A percentile compares a stretch with the other conserved stretches of the same genome.
Conservation (phyloP, 345 rosid genomes). For the Geranium brycei region DNA sequence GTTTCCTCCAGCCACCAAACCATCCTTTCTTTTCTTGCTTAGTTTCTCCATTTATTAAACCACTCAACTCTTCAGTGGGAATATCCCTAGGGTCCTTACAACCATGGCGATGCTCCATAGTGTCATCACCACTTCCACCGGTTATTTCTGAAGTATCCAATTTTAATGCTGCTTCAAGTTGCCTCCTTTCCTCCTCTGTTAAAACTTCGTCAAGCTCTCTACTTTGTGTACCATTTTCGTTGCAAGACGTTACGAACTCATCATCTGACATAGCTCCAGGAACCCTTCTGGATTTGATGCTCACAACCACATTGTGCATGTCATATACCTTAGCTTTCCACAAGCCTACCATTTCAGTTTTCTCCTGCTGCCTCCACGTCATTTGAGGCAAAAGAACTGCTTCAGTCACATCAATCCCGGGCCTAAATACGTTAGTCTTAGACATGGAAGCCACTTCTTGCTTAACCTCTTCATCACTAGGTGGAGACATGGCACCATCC, state of each 20-base stretch:
- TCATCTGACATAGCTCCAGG: slow-evolving; percentile 96
- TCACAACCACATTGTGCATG: slow-evolving; percentile 93
- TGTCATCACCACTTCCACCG: slow-evolving; percentile 43
- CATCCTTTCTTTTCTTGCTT: slow-evolving; percentile 88
- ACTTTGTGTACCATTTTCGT: slow-evolving; percentile 41
- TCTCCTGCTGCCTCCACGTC: slow-evolving; percentile 95
- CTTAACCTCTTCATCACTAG: slow-evolving; percentile 73
- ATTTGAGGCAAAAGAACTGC: slow-evolving; percentile 77
- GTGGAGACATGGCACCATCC: slow-evolving; percentile 74
- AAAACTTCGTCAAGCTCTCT: slow-evolving; percentile 65
- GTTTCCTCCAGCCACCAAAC: slow-evolving; percentile 93
- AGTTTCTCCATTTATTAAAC: slow-evolving; percentile 31
- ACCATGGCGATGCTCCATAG: slow-evolving; percentile 46
- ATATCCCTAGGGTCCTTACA: slow-evolving; percentile 73
- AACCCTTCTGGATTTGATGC: slow-evolving; percentile 79
- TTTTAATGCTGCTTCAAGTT: slow-evolving; percentile 76
- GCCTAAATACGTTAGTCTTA: slow-evolving; percentile 80
- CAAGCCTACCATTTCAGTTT: slow-evolving; percentile 70
- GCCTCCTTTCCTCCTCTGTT: slow-evolving; percentile 83
- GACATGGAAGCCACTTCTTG: slow-evolving; percentile 90
- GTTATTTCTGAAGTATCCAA: slow-evolving; percentile 56
- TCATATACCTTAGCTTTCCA: slow-evolving; percentile 97
- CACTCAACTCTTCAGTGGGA: slow-evolving; percentile 44
- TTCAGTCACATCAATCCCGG: slow-evolving; percentile 87
- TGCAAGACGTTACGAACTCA: slow-evolving; percentile 61